A percentile compares a stretch with the other conserved stretches of the same genome.
phyloP scores from a whole-genome alignment of 2,329 filamentous ascomycete species.

The Alternaria rosae region DNA sequence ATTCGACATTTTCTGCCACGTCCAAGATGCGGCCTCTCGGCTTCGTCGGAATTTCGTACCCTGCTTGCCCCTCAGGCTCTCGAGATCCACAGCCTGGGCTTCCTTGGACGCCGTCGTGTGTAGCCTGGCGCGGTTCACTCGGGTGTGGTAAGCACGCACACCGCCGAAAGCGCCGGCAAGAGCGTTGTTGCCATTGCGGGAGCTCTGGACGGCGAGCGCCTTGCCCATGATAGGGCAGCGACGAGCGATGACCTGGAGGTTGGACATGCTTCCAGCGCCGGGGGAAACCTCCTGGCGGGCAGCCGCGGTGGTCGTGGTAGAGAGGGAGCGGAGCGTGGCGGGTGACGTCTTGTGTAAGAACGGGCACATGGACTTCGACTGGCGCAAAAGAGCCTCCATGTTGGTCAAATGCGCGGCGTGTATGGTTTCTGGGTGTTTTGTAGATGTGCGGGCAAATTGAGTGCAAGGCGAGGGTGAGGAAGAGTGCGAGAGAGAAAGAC shows the following conservation, averaged over 20 bases:
- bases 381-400: constrained; percentile 95
- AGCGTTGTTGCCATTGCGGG: constrained; percentile 56
- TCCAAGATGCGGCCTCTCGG: not conserved
- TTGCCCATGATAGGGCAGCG: constrained; percentile 99
- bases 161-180: constrained; percentile 60
- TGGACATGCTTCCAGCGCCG: constrained; percentile 93
- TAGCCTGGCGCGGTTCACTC: constrained; percentile 72
- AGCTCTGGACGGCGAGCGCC: constrained; percentile 84
- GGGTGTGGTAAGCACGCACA: constrained; percentile 57
- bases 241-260: constrained; percentile 90
- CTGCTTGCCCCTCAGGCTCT: constrained; percentile 46
- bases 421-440: not conserved
- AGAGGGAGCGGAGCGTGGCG: constrained; percentile 87
- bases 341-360: constrained; percentile 96
- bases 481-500: constrained; percentile 6
- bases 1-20: not conserved
- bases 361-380: constrained; percentile 96
- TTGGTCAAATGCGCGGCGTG: constrained; percentile 28
- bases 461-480: not conserved
- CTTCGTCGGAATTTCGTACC: constrained; percentile 46
- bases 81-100: constrained; percentile 76
- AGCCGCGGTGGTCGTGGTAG: constrained; percentile 73
- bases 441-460: not conserved
- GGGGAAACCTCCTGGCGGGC: constrained; percentile 70
- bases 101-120: constrained; percentile 82